Evolutionary conservation across 2,329 filamentous ascomycete genomes (phyloP), one percentile per base, ranked within the genome.

Genomic region (Cercospora citrullina): DNA sequence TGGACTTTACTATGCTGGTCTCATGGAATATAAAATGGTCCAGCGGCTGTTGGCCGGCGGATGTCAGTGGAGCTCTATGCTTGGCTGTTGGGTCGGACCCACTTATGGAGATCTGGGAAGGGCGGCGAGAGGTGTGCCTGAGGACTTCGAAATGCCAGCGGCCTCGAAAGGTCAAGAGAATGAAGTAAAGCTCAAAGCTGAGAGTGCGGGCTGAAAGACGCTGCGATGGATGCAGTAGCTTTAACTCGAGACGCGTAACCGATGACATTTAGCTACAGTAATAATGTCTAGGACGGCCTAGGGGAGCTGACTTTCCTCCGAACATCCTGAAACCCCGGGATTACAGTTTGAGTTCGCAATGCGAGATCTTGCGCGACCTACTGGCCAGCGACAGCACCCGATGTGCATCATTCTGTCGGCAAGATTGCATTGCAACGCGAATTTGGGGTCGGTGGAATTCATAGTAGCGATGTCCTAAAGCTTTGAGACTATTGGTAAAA

Each of bases 51-150:
- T 87, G 63, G 86, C 84, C 1, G 91, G 92, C 53, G 89, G 92
- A 55, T 94, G 93, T 78, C 87, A 87, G 67, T 99, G 92, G 91
- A 96, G 93, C 77, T 84, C 84, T 31, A 84, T 95, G 72, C 80
- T 96, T 31, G 93, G 92, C 5, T 91, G 90, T 16, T 99, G 94
- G 86, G 90, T 94, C 4, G 94, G 94, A 0, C 73, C 75, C 4
- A 67, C 68, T 4, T 75, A 75, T 76, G 74, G 79, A 21, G 73
- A 73, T 28, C 71, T 72, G 48, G 82, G 77, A 82, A 80, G 73
- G 87, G 92, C 81, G 0, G 91, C 91, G 8, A 85, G 84, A 45
- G 94, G 93, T 6, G 94, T 97, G 26, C 94, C 93, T 0, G 89
- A 88, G 67, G 87, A 92, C 62, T 98, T 97, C 68, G 71, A 67